Evolutionary conservation across 768 basidiomycete species (phyloP), one percentile per base, ranked within the genome.

Genomic region (Mycena belliarum): DNA sequence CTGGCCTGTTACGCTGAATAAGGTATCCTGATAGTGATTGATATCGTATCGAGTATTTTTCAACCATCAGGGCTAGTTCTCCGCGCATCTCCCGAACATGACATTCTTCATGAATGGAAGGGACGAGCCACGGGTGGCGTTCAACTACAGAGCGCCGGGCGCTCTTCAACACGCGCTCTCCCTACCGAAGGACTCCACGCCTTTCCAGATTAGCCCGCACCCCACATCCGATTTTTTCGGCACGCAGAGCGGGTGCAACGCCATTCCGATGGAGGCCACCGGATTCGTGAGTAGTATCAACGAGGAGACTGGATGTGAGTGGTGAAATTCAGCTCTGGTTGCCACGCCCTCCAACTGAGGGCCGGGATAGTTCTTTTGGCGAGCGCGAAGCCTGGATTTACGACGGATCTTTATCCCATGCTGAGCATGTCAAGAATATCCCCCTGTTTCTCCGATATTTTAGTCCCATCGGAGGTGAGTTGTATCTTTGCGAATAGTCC

Each of bases 351-450:
- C 12, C 6, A 32, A 32, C 29, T 6, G 7, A 32, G 44, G 33
- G 1, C 52, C 41, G 32, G 0, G 33, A 12, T 16, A 59, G 58
- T 59, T 21, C 21, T 54, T 11, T 33, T 53, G 2, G 41, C 46
- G 12, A 54, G 40, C 41, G 46, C 52, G 0, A 53, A 49, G 28
- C 29, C 47, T 4, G 51, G 41, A 6, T 59, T 49, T 16, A 54
- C 58, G 5, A 52, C 50, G 4, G 58, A 59, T 40, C 29, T 59
- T 1, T 59, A 53, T 20, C 52, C 58, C 5, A n/a, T 54, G 4
- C 25, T 59, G 2, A 53, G 52, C 40, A 59, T 53, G 51, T 12
- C 58, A 5, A 59, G 33, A 9, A 49, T 59, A 10, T 54, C 58
- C 15, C 52, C 58, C 1, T 53, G 52, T 21, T 59, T 59, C 26